These are phyloP conservation scores for Zygosaccharomyces sapae DNA, from an alignment of 1,139 yeast genomes.

Conservation along the genomic window DNA sequence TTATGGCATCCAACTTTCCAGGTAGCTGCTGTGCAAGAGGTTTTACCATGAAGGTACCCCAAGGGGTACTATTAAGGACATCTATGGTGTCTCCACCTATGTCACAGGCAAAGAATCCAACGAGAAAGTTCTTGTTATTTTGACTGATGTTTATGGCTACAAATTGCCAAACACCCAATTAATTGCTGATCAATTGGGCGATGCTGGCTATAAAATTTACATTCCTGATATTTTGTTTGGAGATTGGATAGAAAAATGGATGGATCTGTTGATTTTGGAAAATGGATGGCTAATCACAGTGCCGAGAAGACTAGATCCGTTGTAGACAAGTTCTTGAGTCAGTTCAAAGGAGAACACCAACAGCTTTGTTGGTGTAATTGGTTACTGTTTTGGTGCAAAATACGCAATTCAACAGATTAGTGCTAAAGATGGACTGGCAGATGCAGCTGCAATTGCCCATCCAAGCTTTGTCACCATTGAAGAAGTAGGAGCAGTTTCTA, in stretches of 20 bases:
- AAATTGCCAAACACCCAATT: conserved; percentile 48
- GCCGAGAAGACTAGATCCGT: conserved; percentile 44
- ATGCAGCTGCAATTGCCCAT: conserved; percentile 72
- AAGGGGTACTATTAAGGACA: conserved; percentile 41
- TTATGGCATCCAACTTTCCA: conserved; percentile 57
- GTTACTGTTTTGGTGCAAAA: conserved; percentile 86
- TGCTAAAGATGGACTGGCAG: conserved; percentile 44
- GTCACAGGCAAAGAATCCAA: conserved; percentile 44
- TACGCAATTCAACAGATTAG: conserved; percentile 52
- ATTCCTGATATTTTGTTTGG: conserved; percentile 69
- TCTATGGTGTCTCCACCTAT: conserved; percentile 53
- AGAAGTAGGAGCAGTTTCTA: conserved; percentile 52
- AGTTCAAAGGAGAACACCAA: conserved; percentile 48
- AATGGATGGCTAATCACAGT: conserved; percentile 56
- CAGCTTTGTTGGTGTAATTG: conserved; percentile 55
- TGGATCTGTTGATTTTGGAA: conserved; percentile 35
- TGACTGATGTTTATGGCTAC: conserved; percentile 69
- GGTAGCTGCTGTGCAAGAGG: conserved; percentile 46
- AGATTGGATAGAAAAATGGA: conserved; percentile 42
- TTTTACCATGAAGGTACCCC: conserved; percentile 50
- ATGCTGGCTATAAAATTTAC: conserved; percentile 59
- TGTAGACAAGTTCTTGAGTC: conserved; percentile 44
- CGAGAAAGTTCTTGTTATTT: conserved; percentile 51
- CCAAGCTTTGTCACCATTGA: conserved; percentile 68
- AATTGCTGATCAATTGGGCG: conserved; percentile 69